A percentile compares a stretch with the other conserved stretches of the same genome.
Conservation (phyloP, 2,329 filamentous ascomycete species). For the Diaporthe capsici region DNA sequence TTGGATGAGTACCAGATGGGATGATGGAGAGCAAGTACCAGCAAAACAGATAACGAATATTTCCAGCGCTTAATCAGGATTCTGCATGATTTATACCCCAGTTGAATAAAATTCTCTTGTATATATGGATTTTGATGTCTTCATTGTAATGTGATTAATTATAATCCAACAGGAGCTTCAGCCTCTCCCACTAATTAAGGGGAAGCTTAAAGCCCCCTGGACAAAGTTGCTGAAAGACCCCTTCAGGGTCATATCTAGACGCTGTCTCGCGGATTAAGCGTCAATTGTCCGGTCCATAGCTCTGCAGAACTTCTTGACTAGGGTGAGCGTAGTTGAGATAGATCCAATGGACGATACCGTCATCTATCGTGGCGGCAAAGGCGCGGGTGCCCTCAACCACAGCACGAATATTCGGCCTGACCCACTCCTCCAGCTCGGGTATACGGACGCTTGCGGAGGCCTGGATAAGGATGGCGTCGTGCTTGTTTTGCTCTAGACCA, state of each 20-base stretch:
- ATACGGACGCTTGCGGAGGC: not conserved
- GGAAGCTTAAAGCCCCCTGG: constrained; percentile 11
- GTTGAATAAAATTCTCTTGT: no score
- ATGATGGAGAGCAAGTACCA: not conserved
- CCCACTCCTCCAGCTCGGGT: not conserved
- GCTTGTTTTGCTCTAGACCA: not conserved
- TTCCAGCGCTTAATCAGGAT: not conserved
- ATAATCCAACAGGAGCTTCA: not conserved
- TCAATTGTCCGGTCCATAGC: constrained; percentile 1
- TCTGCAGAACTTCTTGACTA: not conserved
- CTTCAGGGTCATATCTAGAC: constrained; percentile 17
- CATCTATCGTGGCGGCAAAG: not conserved
- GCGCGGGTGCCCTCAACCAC: not conserved
- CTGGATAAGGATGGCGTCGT: constrained; percentile 16
- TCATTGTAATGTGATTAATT: no score
- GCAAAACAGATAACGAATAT: not conserved
- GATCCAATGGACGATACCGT: not conserved
- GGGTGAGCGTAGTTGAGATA: constrained; percentile 10
- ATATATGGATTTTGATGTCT: no score
- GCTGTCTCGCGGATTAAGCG: not conserved
- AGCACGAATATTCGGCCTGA: not conserved
- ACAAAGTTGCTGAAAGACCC: constrained; percentile 18
- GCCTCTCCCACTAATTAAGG: not conserved
- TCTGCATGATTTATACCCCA: no score
- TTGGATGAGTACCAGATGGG: not conserved